Evolutionary conservation across 2,329 filamentous ascomycete species (phyloP).

Genomic region (Fusarium napiforme): DNA sequence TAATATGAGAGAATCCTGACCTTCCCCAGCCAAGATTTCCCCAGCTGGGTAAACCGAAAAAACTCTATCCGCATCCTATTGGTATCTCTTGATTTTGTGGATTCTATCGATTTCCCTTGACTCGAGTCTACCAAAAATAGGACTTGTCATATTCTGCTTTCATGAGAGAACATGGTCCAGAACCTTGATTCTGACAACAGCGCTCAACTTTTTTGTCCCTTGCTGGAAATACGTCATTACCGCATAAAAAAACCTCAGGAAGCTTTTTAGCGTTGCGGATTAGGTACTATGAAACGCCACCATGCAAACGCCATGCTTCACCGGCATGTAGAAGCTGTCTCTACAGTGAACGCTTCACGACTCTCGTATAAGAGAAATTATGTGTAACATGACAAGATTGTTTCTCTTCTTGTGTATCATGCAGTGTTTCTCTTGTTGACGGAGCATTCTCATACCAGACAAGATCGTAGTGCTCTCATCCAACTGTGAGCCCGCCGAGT

Average conservation of each 20-base stretch:
- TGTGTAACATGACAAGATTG: slow-evolving; percentile 18
- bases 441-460: background rate
- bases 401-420: background rate
- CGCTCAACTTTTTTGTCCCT: background rate
- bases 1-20: slow-evolving; percentile 8
- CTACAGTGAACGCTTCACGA: slow-evolving; percentile 27
- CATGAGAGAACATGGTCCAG: slow-evolving; percentile 13
- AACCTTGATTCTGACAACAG: slow-evolving; percentile 31
- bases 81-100: slow-evolving; percentile 3
- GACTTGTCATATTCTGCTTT: slow-evolving; percentile 5
- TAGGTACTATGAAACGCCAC: slow-evolving; percentile 29
- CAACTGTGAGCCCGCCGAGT: slow-evolving; percentile 23
- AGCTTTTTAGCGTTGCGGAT: slow-evolving; percentile 24
- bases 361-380: slow-evolving; percentile 29
- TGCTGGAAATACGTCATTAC: slow-evolving; percentile 40
- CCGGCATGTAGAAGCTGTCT: slow-evolving; percentile 33
- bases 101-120: background rate
- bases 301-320: slow-evolving; percentile 25
- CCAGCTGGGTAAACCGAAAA: slow-evolving; percentile 16
- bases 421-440: slow-evolving; percentile 5
- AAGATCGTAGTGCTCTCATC: background rate
- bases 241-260: slow-evolving; percentile 13
- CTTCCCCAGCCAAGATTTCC: slow-evolving; percentile 15
- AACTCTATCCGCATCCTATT: background rate
- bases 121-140: slow-evolving; percentile 2